Base-by-base conservation (phyloP, 495 filamentous ascomycete species). In the Acidiella bohemica region DNA sequence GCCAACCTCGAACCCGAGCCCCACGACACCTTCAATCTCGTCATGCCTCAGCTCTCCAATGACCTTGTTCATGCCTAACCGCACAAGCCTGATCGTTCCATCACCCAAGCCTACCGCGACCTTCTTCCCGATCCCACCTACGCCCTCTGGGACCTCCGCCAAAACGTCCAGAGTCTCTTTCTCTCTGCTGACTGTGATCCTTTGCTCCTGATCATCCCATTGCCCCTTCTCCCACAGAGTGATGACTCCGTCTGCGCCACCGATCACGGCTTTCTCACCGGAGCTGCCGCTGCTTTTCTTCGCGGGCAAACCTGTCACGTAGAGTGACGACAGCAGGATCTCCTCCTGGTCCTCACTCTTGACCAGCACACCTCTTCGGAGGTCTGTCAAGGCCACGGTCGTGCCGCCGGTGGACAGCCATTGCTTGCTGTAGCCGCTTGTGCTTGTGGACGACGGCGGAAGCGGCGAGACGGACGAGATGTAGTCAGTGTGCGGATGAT, bases 121-220 rank as follows among this genome's bases (percentile, higher is more conserved):
- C 54, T 79, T 71, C 60, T 80, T 83, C 14, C 71, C 73, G 24
- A 76, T 68, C 3, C 47, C 43, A 12, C 71, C 72, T 2, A 84
- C 55, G 31, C 68, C 69, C 14, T 78, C 74, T 0, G 83, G 81
- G 8, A 80, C 63, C 14, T 73, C 60, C 2, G 75, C 64, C 51
- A 92, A 60, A 14, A 72, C 67, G 55, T 93, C 85, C 26, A 92
- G 55, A 30, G 76, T 76, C 47, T 87, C 84, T 6, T 50, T 53
- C 16, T 59, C 60, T 14, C 66, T 59, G 38, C 77, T 70, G 7
- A 94, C 70, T 33, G 80, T 71, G 43, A 96, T 76, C 4, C 84
- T 72, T 57, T 93, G 84, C 46, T 90, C 81, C 57, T 93, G 84
- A 59, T 93, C 87, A 51, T 93, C 86, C 87, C 90, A 96, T 1